Percentiles rank a stretch among this genome's conserved stretches.
Evolutionary conservation across 2,329 filamentous ascomycete species (phyloP).

Genomic region (Colletotrichum cordylinicola): DNA sequence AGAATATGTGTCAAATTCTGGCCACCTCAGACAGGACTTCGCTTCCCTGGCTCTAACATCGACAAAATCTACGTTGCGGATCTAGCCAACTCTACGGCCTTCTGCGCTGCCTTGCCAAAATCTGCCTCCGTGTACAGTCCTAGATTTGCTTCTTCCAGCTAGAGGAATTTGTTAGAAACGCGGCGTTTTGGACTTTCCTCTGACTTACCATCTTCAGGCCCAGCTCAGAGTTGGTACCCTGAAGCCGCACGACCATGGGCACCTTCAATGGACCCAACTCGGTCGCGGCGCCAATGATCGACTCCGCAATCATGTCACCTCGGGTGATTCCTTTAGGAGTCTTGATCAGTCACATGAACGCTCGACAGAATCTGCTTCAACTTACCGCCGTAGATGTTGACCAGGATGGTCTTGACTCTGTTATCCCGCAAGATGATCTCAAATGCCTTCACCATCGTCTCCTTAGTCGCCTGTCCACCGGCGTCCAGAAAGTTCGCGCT

Average conservation of each 20-base stretch:
- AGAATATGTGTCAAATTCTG: background rate
- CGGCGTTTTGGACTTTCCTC: background rate
- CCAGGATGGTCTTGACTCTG: constrained; percentile 70
- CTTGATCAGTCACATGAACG: background rate
- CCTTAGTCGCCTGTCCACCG: constrained; percentile 83
- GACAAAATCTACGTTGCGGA: background rate
- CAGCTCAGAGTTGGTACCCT: constrained; percentile 50
- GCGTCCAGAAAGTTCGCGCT: constrained; percentile 90
- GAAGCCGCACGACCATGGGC: constrained; percentile 51
- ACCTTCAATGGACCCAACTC: constrained; percentile 41
- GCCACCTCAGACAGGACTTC: background rate
- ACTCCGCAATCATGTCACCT: constrained; percentile 57
- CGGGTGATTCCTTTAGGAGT: constrained; percentile 45
- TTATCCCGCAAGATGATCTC: constrained; percentile 74
- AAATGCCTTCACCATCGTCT: constrained; percentile 81
- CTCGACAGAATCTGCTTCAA: no score
- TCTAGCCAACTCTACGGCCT: constrained; percentile 37
- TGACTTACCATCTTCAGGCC: constrained; percentile 45
- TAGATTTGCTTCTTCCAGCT: constrained; percentile 41
- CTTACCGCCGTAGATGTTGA: constrained; percentile 60
- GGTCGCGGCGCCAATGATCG: constrained; percentile 47
- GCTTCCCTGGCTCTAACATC: background rate
- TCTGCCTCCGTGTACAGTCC: constrained; percentile 43
- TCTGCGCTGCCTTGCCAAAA: constrained; percentile 40
- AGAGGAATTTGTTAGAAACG: background rate